These are phyloP conservation scores for Stachybotrys chlorohalonatus DNA, from an alignment of 2,329 filamentous ascomycete species.

Conservation along the genomic window DNA sequence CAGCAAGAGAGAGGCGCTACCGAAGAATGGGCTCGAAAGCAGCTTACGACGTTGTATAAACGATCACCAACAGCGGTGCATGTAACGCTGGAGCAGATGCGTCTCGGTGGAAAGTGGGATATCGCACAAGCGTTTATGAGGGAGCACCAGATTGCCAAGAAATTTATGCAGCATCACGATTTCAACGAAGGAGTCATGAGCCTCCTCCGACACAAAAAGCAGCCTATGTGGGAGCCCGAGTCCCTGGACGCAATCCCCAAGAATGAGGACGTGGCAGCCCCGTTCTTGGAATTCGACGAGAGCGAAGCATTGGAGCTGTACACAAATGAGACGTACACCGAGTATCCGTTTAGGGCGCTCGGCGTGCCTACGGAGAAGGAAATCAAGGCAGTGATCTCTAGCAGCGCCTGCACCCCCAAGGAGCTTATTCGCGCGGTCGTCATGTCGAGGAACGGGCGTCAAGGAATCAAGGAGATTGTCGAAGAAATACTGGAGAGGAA, in stretches of 20 bases:
- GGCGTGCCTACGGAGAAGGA: conserved; percentile 66
- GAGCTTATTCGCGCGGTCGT: conserved; percentile 58
- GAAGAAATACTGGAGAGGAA: conserved; percentile 59
- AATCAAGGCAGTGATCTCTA: conserved; percentile 34
- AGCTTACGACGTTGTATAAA: conserved; percentile 62
- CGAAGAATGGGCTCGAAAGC: conserved; percentile 69
- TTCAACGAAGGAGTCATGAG: conserved; percentile 88
- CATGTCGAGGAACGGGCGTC: conserved; percentile 49
- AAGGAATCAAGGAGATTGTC: conserved; percentile 61
- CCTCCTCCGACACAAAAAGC: conserved; percentile 61
- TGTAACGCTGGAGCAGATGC: conserved; percentile 78
- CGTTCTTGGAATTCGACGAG: conserved; percentile 56
- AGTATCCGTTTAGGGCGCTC: conserved; percentile 65
- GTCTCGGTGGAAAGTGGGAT: conserved; percentile 63
- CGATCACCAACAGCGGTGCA: conserved; percentile 82
- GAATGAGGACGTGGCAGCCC: conserved; percentile 44
- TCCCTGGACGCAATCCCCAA: conserved; percentile 58
- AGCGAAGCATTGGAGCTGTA: conserved; percentile 49
- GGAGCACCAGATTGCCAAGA: conserved; percentile 74
- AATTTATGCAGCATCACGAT: conserved; percentile 87
- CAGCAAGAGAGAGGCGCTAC: conserved; percentile 41
- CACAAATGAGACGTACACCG: conserved; percentile 50
- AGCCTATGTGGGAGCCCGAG: conserved; percentile 68
- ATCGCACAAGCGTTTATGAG: conserved; percentile 78
- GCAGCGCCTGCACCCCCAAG: conserved; percentile 31